phyloP scores from a whole-genome alignment of 257 asterid genomes.

The Thymus quinquecostatus region DNA sequence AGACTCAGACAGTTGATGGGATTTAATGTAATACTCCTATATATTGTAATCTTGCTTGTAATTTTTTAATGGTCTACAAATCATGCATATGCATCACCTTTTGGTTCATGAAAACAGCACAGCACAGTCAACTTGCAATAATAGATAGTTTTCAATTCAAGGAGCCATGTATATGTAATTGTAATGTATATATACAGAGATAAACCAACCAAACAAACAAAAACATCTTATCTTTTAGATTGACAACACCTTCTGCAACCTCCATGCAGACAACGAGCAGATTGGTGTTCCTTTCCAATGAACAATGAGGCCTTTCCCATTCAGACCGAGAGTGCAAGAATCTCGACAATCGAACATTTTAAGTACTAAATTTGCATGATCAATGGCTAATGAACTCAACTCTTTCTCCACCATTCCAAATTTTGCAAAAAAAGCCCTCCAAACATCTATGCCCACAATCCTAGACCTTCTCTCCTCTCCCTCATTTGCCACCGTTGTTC shows the following conservation, averaged over 20 bases:
- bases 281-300: constrained; percentile 55
- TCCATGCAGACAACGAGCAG: constrained; percentile 52
- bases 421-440: constrained; percentile 46
- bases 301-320: constrained; percentile 38
- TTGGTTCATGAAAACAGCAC: too few species aligned
- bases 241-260: background rate
- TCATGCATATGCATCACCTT: too few species aligned
- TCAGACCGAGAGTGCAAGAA: constrained; percentile 40
- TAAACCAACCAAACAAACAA: background rate
- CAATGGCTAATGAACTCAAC: constrained; percentile 37
- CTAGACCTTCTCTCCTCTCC: constrained; percentile 44
- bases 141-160: too few species aligned
- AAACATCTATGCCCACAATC: constrained; percentile 36
- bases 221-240: background rate
- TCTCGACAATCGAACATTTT: constrained; percentile 34
- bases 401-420: constrained; percentile 42
- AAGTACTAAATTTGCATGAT: constrained; percentile 39
- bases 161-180: too few species aligned
- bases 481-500: constrained; percentile 42
- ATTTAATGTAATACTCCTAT: constrained; percentile 28
- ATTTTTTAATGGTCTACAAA: too few species aligned
- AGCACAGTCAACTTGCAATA: too few species aligned
- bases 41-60: too few species aligned
- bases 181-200: too few species aligned
- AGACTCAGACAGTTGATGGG: constrained; percentile 45